phyloP scores from a whole-genome alignment of 805 yeast species.

The Candida verbasci region DNA sequence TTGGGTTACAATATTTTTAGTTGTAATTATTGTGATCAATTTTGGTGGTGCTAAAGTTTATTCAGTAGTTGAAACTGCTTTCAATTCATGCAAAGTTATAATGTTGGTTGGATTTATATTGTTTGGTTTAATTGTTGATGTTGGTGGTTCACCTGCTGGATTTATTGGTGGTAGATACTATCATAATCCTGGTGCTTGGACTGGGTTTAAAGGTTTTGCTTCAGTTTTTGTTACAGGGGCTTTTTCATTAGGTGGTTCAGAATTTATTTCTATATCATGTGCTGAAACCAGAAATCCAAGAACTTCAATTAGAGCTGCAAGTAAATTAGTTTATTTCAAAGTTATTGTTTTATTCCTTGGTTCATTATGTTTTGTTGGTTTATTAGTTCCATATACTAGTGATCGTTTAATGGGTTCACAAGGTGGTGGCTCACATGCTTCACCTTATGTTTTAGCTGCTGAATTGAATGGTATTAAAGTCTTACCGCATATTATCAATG shows the following conservation, averaged over 20 bases:
- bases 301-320: conserved; percentile 34
- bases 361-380: conserved; percentile 33
- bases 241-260: conserved; percentile 39
- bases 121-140: conserved; percentile 35
- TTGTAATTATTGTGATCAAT: conserved; percentile 41
- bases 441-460: conserved; percentile 41
- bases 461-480: conserved; percentile 32
- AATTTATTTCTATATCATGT: conserved; percentile 34
- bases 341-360: conserved; percentile 36
- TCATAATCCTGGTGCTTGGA: conserved; percentile 36
- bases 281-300: conserved; percentile 37
- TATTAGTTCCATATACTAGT: conserved; percentile 33
- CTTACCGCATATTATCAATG: conserved; percentile 37
- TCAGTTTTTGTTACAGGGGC: conserved; percentile 38
- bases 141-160: conserved; percentile 32
- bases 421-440: conserved; percentile 29
- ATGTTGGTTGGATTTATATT: conserved; percentile 36
- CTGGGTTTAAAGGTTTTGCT: conserved; percentile 36
- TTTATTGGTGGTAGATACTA: conserved; percentile 39
- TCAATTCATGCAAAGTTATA: conserved; percentile 32
- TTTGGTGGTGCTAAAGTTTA: conserved; percentile 44
- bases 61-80: conserved; percentile 38
- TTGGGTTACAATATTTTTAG: conserved; percentile 50
- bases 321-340: conserved; percentile 37
- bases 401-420: conserved; percentile 30